phyloP scores from a whole-genome alignment of 805 yeast species.

The Grigorovia humatica region DNA sequence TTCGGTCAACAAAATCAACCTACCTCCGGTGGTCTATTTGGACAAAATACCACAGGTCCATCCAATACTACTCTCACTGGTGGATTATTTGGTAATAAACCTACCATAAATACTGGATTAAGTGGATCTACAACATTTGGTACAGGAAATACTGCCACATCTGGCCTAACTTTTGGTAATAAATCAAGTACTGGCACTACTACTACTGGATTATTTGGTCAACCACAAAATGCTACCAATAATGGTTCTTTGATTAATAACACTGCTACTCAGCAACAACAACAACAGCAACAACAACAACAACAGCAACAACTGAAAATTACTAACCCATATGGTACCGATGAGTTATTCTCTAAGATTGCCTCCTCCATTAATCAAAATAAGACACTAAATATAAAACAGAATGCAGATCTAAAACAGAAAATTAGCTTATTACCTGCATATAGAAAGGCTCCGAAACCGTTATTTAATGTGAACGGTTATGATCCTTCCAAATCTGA shows the following conservation, averaged over 20 bases:
- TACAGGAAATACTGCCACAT: neutral
- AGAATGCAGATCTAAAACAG: constrained; percentile 41
- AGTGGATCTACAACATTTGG: constrained; percentile 1
- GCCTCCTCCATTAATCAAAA: constrained; percentile 26
- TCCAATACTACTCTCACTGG: constrained; percentile 23
- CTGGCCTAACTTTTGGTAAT: constrained; percentile 24
- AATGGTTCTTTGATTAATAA: constrained; percentile 37
- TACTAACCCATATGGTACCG: constrained; percentile 64
- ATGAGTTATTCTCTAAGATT: constrained; percentile 47
- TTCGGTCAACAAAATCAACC: constrained; percentile 31
- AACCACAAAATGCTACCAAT: constrained; percentile 9
- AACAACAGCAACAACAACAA: constrained; percentile 11
- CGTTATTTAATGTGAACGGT: constrained; percentile 32
- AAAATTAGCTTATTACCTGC: constrained; percentile 50
- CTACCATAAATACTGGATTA: constrained; percentile 16
- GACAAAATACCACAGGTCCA: constrained; percentile 6
- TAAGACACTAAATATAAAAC: constrained; percentile 36
- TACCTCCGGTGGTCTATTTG: constrained; percentile 26
- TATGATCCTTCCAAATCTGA: neutral
- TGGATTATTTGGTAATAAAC: constrained; percentile 34
- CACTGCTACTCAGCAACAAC: constrained; percentile 5
- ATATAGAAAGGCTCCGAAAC: constrained; percentile 55
- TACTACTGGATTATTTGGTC: constrained; percentile 16
- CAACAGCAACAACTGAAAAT: constrained; percentile 29
- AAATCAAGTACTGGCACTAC: constrained; percentile 17